Conservation (phyloP, 371 early-diverging fungal genomes). For the Saksenaea oblongispora region DNA sequence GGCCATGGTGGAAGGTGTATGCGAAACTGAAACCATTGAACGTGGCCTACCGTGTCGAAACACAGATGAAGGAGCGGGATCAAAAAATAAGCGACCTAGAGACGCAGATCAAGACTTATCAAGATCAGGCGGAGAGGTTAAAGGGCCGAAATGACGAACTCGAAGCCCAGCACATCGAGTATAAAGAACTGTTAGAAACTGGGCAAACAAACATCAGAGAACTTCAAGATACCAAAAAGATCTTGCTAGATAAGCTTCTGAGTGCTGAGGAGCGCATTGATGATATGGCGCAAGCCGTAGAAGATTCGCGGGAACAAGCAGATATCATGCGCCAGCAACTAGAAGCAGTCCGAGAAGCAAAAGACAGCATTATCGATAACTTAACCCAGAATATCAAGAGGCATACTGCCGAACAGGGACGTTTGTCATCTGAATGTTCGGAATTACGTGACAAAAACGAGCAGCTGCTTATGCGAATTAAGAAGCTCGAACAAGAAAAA, state of each 20-base stretch:
- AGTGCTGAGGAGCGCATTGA: constrained; percentile 67
- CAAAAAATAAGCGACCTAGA: constrained; percentile 59
- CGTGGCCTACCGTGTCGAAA: constrained; percentile 79
- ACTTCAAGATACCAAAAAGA: constrained; percentile 60
- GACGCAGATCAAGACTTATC: constrained; percentile 44
- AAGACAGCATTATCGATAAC: neutral
- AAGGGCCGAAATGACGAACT: constrained; percentile 48
- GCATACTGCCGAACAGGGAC: neutral
- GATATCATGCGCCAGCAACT: constrained; percentile 1
- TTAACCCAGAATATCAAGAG: neutral
- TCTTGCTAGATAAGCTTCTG: constrained; percentile 61
- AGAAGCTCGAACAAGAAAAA: constrained; percentile 64
- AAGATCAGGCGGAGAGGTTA: constrained; percentile 56
- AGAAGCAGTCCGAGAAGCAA: neutral
- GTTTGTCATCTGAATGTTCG: constrained; percentile 25
- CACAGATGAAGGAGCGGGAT: constrained; percentile 54
- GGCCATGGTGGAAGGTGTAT: constrained; percentile 98
- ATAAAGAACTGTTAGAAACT: constrained; percentile 43
- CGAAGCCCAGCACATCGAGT: constrained; percentile 49
- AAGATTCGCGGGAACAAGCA: constrained; percentile 2
- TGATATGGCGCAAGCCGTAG: constrained; percentile 19
- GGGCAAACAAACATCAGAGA: constrained; percentile 51
- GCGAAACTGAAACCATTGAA: constrained; percentile 97
- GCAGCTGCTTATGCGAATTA: constrained; percentile 53
- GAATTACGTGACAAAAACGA: constrained; percentile 52